Conservation (phyloP, 1,139 yeast species). For the Citeromyces siamensis region DNA sequence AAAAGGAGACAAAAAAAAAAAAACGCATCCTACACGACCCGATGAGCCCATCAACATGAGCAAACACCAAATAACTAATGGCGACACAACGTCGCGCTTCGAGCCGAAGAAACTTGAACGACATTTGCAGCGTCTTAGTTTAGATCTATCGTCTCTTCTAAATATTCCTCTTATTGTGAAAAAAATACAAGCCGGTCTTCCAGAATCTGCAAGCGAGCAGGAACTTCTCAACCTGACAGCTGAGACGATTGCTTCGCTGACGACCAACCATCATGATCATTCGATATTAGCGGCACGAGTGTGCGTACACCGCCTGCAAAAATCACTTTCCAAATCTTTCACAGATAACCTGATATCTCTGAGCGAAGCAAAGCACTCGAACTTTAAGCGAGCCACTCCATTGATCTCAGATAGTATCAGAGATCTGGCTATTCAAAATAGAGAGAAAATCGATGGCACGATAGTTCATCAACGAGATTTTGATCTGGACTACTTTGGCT, state of each 20-base stretch:
- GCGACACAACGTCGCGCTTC: neutral
- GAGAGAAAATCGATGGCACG: constrained; percentile 22
- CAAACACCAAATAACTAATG: neutral
- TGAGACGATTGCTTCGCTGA: constrained; percentile 32
- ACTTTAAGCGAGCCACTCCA: constrained; percentile 13
- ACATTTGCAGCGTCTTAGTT: neutral
- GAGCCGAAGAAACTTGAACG: neutral
- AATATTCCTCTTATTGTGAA: neutral
- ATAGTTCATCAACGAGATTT: constrained; percentile 27
- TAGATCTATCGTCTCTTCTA: neutral
- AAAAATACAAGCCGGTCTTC: constrained; percentile 2
- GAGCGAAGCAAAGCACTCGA: constrained; percentile 11
- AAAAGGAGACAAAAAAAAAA: too few species aligned
- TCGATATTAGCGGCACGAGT: constrained; percentile 35
- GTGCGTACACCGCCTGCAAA: constrained; percentile 23
- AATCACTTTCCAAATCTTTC: constrained; percentile 18
- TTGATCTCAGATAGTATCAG: constrained; percentile 18
- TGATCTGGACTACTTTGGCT: constrained; percentile 34
- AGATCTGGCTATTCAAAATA: constrained; percentile 22
- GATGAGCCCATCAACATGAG: too few species aligned
- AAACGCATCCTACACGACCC: too few species aligned
- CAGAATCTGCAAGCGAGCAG: constrained; percentile 6
- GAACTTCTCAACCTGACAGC: constrained; percentile 27
- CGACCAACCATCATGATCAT: constrained; percentile 33
- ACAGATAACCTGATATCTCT: constrained; percentile 23